Percentiles rank a stretch among this genome's conserved stretches.
These are phyloP conservation scores for Mycena pura DNA, from an alignment of 768 basidiomycete species.

Conservation along the genomic window DNA sequence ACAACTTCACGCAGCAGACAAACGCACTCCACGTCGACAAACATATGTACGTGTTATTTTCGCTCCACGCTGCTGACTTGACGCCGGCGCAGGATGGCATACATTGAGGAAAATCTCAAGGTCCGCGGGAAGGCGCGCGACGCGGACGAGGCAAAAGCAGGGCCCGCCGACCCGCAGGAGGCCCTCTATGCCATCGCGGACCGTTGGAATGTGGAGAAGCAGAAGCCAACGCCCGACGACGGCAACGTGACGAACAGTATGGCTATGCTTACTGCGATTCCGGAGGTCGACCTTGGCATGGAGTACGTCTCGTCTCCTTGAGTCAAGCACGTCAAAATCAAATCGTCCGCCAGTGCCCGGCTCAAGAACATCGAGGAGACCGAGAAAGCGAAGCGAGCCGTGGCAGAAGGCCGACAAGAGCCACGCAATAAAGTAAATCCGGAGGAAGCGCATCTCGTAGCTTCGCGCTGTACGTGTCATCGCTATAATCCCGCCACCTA, in stretches of 20 bases:
- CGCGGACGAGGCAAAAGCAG: slow-evolving; percentile 49
- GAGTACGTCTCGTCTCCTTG: slow-evolving; percentile 68
- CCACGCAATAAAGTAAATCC: slow-evolving; percentile 52
- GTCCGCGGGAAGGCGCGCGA: slow-evolving; percentile 67
- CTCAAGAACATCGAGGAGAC: slow-evolving; percentile 97
- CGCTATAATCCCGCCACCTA: too few relatives aligned
- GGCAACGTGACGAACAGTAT: slow-evolving; percentile 93
- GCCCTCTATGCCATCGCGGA: slow-evolving; percentile 78
- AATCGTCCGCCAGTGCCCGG: slow-evolving; percentile 62
- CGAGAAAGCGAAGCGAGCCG: slow-evolving; percentile 91
- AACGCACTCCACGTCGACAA: slow-evolving; percentile 97
- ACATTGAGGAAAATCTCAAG: slow-evolving; percentile 93
- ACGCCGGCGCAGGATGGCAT: slow-evolving; percentile 81
- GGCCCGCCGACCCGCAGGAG: slow-evolving; percentile 74
- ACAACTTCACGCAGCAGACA: slow-evolving; percentile 98
- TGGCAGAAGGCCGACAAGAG: slow-evolving; percentile 75
- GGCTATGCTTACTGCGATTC: slow-evolving; percentile 97
- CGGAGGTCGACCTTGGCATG: slow-evolving; percentile 98
- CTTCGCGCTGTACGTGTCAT: slow-evolving; percentile 79
- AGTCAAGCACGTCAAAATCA: background rate
- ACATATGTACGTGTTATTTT: slow-evolving; percentile 76
- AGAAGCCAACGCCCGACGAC: slow-evolving; percentile 73
- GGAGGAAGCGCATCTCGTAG: slow-evolving; percentile 86
- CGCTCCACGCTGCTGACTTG: background rate
- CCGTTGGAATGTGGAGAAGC: slow-evolving; percentile 64